Conservation (phyloP, 768 basidiomycete species). For the Mycena alexandri region DNA sequence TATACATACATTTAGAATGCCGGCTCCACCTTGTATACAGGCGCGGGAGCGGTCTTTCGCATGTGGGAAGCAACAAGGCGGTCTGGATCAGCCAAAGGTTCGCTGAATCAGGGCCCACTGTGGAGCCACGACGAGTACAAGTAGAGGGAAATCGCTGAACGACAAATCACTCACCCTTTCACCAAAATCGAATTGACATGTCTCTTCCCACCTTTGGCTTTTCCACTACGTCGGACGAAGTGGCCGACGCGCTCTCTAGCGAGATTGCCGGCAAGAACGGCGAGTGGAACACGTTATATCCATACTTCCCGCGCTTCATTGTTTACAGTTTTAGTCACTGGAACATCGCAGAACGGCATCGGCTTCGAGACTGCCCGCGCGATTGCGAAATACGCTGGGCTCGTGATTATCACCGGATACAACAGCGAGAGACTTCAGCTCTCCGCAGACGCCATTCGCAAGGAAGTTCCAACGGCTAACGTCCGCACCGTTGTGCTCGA, state of each 20-base stretch:
- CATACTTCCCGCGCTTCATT: neutral
- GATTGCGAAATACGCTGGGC: constrained; percentile 16
- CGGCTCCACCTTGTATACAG: no score
- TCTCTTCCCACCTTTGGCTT: neutral
- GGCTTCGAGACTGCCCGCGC: constrained; percentile 11
- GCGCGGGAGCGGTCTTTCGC: no score
- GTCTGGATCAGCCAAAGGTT: no score
- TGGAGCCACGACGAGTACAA: no score
- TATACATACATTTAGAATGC: no score
- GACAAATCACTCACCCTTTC: neutral
- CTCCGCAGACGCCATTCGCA: constrained; percentile 12
- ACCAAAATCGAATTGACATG: neutral
- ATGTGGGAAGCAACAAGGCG: no score
- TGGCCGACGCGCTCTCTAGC: neutral
- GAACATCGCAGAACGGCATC: constrained; percentile 11
- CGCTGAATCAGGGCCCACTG: no score
- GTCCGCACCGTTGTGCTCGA: constrained; percentile 8
- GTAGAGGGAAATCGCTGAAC: no score
- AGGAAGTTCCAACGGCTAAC: neutral
- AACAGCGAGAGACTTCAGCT: constrained; percentile 13
- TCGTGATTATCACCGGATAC: constrained; percentile 18
- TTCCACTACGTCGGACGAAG: constrained; percentile 7
- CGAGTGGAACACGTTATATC: neutral
- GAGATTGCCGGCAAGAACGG: constrained; percentile 12
- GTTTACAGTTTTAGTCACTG: constrained; percentile 13